Conservation (phyloP, 179 eudicot genomes). For the Beta corolliflora region DNA sequence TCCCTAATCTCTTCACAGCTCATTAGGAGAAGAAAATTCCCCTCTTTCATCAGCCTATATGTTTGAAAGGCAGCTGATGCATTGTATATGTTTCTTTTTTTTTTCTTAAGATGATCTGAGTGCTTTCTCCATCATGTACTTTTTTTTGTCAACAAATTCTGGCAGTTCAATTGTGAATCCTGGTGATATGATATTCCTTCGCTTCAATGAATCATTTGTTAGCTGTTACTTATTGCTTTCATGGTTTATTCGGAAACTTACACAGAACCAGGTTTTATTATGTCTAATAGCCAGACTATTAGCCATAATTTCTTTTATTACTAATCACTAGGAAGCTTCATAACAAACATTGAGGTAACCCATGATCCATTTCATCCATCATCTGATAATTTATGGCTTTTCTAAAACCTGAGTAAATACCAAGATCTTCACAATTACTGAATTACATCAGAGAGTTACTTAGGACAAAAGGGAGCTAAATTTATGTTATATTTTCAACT, state of each 20-base stretch:
- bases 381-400: background rate
- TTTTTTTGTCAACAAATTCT: background rate
- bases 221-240: background rate
- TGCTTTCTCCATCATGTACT: conserved; percentile 19
- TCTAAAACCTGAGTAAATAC: background rate
- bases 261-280: background rate
- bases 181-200: conserved; percentile 22
- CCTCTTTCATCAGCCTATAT: conserved; percentile 12
- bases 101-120: conserved; percentile 2
- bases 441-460: background rate
- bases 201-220: conserved; percentile 23
- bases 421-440: too few species aligned
- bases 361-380: background rate
- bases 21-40: conserved; percentile 8
- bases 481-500: background rate
- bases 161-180: conserved; percentile 39
- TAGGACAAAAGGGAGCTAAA: background rate
- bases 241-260: background rate
- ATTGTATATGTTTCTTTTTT: conserved; percentile 22
- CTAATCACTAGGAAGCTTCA: background rate
- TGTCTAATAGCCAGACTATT: background rate
- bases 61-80: conserved; percentile 22
- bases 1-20: conserved; percentile 34
- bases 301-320: background rate
- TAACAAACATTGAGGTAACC: background rate